Conservation (phyloP, 768 basidiomycete species). For the Boletus rufocinnamomeus region DNA sequence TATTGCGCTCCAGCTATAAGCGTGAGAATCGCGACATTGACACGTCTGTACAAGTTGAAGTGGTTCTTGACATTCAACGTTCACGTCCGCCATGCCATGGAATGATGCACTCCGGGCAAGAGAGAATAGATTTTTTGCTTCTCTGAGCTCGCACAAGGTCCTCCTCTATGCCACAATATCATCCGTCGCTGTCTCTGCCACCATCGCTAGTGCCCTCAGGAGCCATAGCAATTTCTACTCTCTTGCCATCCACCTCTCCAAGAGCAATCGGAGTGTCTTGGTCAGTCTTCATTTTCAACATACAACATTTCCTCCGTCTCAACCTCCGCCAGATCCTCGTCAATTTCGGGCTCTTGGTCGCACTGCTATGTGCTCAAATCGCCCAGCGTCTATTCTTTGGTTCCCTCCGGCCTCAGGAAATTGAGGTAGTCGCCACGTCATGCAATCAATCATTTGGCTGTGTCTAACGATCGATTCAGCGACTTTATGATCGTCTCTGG, state of each 20-base stretch:
- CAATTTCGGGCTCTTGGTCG: slow-evolving; percentile 83
- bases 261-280: slow-evolving; percentile 89
- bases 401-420: slow-evolving; percentile 77
- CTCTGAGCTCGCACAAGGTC: slow-evolving; percentile 63
- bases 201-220: slow-evolving; percentile 77
- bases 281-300: slow-evolving; percentile 45
- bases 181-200: slow-evolving; percentile 64
- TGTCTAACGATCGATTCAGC: slow-evolving; percentile 48
- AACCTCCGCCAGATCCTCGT: slow-evolving; percentile 66
- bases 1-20: not conserved
- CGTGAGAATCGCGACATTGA: slow-evolving; percentile 27
- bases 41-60: slow-evolving; percentile 8
- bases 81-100: slow-evolving; percentile 45
- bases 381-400: slow-evolving; percentile 93
- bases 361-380: slow-evolving; percentile 72
- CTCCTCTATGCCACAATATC: slow-evolving; percentile 71
- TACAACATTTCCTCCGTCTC: slow-evolving; percentile 2
- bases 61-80: not conserved
- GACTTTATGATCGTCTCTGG: slow-evolving; percentile 95
- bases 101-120: slow-evolving; percentile 52
- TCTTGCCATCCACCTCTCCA: slow-evolving; percentile 88
- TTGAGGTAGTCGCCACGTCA: slow-evolving; percentile 65
- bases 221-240: slow-evolving; percentile 93
- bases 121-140: slow-evolving; percentile 48
- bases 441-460: not conserved